phyloP scores from a whole-genome alignment of 805 yeast genomes.

The Teunomyces pallodes region DNA sequence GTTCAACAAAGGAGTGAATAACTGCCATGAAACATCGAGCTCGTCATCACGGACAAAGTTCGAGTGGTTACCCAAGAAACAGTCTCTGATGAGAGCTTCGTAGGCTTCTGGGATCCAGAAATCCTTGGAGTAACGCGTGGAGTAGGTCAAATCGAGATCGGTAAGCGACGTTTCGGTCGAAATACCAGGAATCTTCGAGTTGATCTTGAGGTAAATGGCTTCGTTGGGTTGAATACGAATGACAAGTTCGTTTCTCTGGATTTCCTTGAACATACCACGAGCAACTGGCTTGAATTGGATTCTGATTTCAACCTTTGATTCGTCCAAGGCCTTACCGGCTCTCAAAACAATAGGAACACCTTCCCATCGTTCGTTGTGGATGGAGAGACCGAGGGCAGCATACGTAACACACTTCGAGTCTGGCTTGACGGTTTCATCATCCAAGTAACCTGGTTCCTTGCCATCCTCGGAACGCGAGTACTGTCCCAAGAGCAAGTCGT shows the following conservation, averaged over 20 bases:
- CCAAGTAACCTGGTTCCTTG: slow-evolving; percentile 82
- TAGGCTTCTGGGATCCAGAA: slow-evolving; percentile 98
- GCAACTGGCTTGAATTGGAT: slow-evolving; percentile 88
- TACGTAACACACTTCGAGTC: slow-evolving; percentile 87
- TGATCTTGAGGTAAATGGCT: slow-evolving; percentile 89
- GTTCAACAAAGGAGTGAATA: slow-evolving; percentile 88
- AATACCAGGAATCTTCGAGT: slow-evolving; percentile 91
- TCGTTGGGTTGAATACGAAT: slow-evolving; percentile 93
- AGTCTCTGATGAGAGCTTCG: slow-evolving; percentile 91
- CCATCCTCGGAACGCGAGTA: slow-evolving; percentile 85
- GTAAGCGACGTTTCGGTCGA: slow-evolving; percentile 78
- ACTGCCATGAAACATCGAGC: slow-evolving; percentile 86
- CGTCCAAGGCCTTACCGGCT: slow-evolving; percentile 97
- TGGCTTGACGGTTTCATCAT: slow-evolving; percentile 83
- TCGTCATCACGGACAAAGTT: slow-evolving; percentile 98
- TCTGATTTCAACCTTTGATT: slow-evolving; percentile 91
- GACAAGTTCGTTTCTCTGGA: slow-evolving; percentile 90
- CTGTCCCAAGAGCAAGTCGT: slow-evolving; percentile 82
- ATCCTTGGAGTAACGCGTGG: slow-evolving; percentile 70
- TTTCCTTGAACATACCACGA: slow-evolving; percentile 73
- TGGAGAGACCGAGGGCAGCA: slow-evolving; percentile 78
- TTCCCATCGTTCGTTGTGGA: slow-evolving; percentile 94
- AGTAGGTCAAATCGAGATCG: slow-evolving; percentile 86
- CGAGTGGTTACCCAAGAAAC: slow-evolving; percentile 88
- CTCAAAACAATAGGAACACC: slow-evolving; percentile 95